phyloP scores from a whole-genome alignment of 75 land plant species.

The Sequoiadendron giganteum region DNA sequence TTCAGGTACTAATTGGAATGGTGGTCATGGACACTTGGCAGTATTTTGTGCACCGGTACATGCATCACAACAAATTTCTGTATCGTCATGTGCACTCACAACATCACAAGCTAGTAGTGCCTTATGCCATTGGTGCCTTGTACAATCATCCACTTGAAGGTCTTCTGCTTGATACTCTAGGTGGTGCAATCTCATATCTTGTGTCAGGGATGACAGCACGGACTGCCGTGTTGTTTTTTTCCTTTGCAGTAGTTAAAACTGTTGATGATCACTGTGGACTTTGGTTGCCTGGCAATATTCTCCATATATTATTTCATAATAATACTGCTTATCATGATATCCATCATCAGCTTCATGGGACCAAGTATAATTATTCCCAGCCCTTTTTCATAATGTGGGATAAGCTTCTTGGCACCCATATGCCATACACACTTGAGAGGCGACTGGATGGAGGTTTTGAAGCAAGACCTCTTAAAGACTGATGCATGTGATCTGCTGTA shows the following conservation, averaged over 20 bases:
- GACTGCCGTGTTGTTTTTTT: constrained; percentile 70
- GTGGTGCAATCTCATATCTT: constrained; percentile 78
- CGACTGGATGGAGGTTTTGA: constrained; percentile 79
- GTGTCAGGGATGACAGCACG: constrained; percentile 75
- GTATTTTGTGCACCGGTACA: constrained; percentile 76
- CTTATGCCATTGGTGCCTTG: constrained; percentile 77
- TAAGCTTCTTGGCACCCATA: constrained; percentile 73
- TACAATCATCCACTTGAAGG: constrained; percentile 87
- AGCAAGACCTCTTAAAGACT: constrained; percentile 54
- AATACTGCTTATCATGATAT: constrained; percentile 85
- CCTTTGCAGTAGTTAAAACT: constrained; percentile 72
- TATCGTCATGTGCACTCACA: constrained; percentile 81
- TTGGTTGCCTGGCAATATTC: constrained; percentile 71
- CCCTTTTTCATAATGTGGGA: constrained; percentile 90
- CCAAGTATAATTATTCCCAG: constrained; percentile 86
- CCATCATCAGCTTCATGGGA: constrained; percentile 83
- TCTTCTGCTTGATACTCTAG: constrained; percentile 72
- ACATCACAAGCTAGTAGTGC: constrained; percentile 73
- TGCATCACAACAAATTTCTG: constrained; percentile 75
- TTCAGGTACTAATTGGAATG: constrained; percentile 65
- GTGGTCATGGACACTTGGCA: constrained; percentile 80
- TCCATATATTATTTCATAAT: constrained; percentile 64
- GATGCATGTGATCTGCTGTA: not conserved
- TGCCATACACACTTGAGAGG: constrained; percentile 71
- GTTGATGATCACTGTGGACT: constrained; percentile 86